Evolutionary conservation across 345 rosid genomes (phyloP).

Genomic region (Corymbia maculata): DNA sequence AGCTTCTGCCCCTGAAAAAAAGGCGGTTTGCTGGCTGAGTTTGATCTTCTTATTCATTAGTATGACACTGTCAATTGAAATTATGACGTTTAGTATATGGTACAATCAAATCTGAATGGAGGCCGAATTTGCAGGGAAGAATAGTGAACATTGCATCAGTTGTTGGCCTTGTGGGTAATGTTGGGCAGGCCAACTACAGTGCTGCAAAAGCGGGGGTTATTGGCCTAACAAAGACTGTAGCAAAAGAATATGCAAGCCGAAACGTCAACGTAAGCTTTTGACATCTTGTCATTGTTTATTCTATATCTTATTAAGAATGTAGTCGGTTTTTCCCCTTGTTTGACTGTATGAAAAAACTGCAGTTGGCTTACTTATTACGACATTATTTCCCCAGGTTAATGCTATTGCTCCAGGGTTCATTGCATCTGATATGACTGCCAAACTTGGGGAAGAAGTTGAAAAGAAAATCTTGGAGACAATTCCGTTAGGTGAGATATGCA

Average conservation of each 20-base stretch:
- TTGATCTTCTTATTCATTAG: background rate
- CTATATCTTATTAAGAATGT: background rate
- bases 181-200: slow-evolving; percentile 95
- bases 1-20: background rate
- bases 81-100: background rate
- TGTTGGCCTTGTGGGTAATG: slow-evolving; percentile 85
- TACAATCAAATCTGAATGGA: background rate
- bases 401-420: slow-evolving; percentile 93
- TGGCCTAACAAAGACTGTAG: slow-evolving; percentile 75
- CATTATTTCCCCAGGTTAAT: slow-evolving; percentile 46
- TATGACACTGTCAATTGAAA: background rate
- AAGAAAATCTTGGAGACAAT: slow-evolving; percentile 82
- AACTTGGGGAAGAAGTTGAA: slow-evolving; percentile 84
- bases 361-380: background rate
- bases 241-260: slow-evolving; percentile 89
- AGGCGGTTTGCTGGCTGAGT: background rate
- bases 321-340: background rate
- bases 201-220: slow-evolving; percentile 99
- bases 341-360: background rate
- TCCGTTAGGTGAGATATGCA: slow-evolving; percentile 53
- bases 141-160: slow-evolving; percentile 85
- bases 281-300: background rate
- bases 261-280: slow-evolving; percentile 54
- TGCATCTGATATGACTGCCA: slow-evolving; percentile 90
- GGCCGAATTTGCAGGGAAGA: slow-evolving; percentile 50